Percentiles rank a stretch among this genome's conserved stretches.
These are phyloP conservation scores for Pestalotiopsis sp. DNA, from an alignment of 2,329 filamentous ascomycete species.

Conservation along the genomic window DNA sequence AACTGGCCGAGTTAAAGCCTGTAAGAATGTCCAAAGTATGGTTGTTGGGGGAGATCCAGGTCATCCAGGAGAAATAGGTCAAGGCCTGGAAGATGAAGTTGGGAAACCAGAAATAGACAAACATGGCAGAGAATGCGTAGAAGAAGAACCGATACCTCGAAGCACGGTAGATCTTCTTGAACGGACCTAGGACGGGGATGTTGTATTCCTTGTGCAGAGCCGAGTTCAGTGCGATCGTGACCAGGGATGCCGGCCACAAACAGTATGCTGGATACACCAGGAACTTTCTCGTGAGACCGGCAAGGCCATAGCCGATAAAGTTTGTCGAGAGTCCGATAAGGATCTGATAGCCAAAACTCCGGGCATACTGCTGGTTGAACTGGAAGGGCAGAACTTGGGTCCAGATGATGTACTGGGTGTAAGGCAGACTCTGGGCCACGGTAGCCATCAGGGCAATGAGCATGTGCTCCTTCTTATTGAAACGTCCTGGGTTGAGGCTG, in stretches of 20 bases:
- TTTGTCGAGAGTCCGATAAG: conserved; percentile 51
- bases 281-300: conserved; percentile 37
- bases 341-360: conserved; percentile 50
- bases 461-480: conserved; percentile 62
- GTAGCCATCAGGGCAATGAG: conserved; percentile 63
- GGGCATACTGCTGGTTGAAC: conserved; percentile 50
- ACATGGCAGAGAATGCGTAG: conserved; percentile 44
- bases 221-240: conserved; percentile 45
- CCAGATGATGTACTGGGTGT: conserved; percentile 51
- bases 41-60: conserved; percentile 46
- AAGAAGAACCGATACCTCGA: conserved; percentile 47
- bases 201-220: conserved; percentile 47
- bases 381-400: conserved; percentile 48
- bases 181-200: conserved; percentile 35
- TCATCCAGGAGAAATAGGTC: conserved; percentile 50
- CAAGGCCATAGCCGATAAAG: conserved; percentile 57
- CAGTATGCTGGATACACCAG: conserved; percentile 27
- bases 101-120: conserved; percentile 52
- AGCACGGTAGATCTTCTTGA: conserved; percentile 39
- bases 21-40: conserved; percentile 13
- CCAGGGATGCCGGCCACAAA: conserved; percentile 48
- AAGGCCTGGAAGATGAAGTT: conserved; percentile 46
- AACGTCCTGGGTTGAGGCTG: conserved; percentile 57
- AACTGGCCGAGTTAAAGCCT: conserved; percentile 21
- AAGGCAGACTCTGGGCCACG: conserved; percentile 48